These are phyloP conservation scores for Letharia columbiana DNA, from an alignment of 495 filamentous ascomycete genomes.

Conservation along the genomic window DNA sequence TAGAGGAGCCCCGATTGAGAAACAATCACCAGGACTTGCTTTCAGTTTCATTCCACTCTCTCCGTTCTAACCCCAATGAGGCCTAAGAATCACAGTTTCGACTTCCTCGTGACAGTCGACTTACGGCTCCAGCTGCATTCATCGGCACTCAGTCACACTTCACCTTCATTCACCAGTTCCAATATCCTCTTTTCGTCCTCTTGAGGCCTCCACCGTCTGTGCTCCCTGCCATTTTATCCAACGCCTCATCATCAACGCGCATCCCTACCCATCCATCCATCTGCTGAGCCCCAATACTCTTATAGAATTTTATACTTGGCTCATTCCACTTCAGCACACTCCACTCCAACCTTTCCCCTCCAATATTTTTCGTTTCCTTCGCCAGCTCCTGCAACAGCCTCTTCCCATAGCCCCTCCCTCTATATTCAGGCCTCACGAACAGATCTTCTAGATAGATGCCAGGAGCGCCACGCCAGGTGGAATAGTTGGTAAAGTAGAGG, in stretches of 20 bases:
- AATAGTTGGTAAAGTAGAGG: slow-evolving; percentile 65
- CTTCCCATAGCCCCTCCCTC: slow-evolving; percentile 73
- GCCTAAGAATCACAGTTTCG: not conserved
- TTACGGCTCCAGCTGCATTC: not conserved
- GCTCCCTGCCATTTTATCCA: slow-evolving; percentile 12
- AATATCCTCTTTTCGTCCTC: not conserved
- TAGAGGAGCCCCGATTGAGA: not conserved
- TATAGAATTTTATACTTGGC: slow-evolving; percentile 80
- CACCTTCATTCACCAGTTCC: not conserved
- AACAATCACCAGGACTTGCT: not conserved
- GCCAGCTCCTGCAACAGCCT: slow-evolving; percentile 68
- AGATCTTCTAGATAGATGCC: slow-evolving; percentile 95
- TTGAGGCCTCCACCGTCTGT: not conserved
- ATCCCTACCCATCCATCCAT: slow-evolving; percentile 88
- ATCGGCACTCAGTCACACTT: not conserved
- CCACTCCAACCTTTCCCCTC: slow-evolving; percentile 81
- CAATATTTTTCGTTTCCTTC: slow-evolving; percentile 55
- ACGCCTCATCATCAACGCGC: slow-evolving; percentile 68
- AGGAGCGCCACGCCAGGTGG: slow-evolving; percentile 76
- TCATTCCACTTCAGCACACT: slow-evolving; percentile 86
- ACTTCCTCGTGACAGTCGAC: not conserved
- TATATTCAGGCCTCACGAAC: slow-evolving; percentile 62
- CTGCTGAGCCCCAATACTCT: slow-evolving; percentile 62
- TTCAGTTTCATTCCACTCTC: not conserved
- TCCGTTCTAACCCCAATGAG: not conserved